phyloP scores from a whole-genome alignment of 345 rosid genomes.

The Camelina hispida region DNA sequence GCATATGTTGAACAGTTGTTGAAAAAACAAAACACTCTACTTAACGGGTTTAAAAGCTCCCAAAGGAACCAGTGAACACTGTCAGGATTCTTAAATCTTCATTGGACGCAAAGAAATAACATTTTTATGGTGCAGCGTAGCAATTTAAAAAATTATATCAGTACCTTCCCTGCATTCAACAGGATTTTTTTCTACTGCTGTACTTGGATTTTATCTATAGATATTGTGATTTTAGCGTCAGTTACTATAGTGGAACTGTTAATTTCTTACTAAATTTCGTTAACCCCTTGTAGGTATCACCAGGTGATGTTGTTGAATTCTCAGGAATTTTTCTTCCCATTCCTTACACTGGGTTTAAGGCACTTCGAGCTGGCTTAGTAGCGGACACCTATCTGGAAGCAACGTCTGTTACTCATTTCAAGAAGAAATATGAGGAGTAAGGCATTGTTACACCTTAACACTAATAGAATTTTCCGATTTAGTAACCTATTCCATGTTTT shows the following conservation, averaged over 20 bases:
- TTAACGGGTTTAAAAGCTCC: neutral
- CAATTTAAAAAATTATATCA: neutral
- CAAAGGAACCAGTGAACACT: neutral
- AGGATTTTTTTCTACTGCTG: neutral
- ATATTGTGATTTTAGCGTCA: constrained; percentile 4
- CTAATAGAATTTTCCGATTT: neutral
- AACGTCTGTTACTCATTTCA: constrained; percentile 87
- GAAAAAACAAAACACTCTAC: neutral
- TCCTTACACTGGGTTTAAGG: constrained; percentile 93
- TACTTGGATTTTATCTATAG: neutral
- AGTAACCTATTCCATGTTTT: constrained; percentile 19
- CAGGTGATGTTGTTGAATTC: constrained; percentile 96
- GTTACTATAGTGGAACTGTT: neutral
- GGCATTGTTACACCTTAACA: constrained; percentile 35
- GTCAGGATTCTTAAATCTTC: neutral
- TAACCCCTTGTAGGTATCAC: constrained; percentile 66
- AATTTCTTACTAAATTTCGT: neutral
- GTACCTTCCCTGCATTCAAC: constrained; percentile 1
- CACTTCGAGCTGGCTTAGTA: constrained; percentile 97
- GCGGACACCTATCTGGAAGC: constrained; percentile 96
- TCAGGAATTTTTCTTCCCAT: constrained; percentile 98
- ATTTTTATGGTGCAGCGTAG: neutral
- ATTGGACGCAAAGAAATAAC: constrained; percentile 3
- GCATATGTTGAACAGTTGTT: neutral
- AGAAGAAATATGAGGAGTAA: constrained; percentile 98